Base-by-base conservation (phyloP, 306 rosid genomes). In the Citrullus colocynthis region DNA sequence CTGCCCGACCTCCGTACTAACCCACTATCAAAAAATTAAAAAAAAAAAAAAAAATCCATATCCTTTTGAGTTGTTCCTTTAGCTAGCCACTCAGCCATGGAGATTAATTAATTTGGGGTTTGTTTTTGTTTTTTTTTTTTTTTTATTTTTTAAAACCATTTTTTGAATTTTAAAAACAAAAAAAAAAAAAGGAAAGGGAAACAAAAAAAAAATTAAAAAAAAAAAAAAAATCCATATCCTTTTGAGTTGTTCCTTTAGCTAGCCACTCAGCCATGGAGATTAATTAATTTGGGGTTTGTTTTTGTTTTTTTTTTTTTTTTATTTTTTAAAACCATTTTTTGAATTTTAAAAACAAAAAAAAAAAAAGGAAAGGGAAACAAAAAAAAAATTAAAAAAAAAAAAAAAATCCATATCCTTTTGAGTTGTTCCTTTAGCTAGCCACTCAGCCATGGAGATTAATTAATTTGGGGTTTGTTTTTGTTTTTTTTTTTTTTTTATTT, bases 1-100 rank as follows among this genome's bases (percentile, higher is more conserved):
- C 85, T 3, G 86, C 87, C 82, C 96, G 97, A 6, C 93, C 99
- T 63, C 97, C 97, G 1, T 95, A 81, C 80, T 92, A 87, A 87
- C 75, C 28, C 49, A 21, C 36, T 14, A 34, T 1, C 32, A 32
- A 63, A 36, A 16, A 36, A 7, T 32, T 10, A 21, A 60, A 5
- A 60, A 60, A 24, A 13, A 28, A 9, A 20, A 4, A 37, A 17
- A 37, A 44, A 41, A 41, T 37, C 28, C 75, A 69, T 69, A 39
- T 69, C 55, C 55, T 69, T 67, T 67, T 34, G 55, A 74, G 61
- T 18, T 51, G 42, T 56, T 54, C 15, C 34, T 41, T 41, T 67
- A 39, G 17, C 9, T 18, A 39, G 74, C 30, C 21, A 66, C n/a
- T 32, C 69, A 32, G 73, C 7, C 54, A 71, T 48, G 77, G 77